Evolutionary conservation across 2,329 filamentous ascomycete species (phyloP), one percentile per base, ranked within the genome.

Genomic region (Aspergillus ruber): DNA sequence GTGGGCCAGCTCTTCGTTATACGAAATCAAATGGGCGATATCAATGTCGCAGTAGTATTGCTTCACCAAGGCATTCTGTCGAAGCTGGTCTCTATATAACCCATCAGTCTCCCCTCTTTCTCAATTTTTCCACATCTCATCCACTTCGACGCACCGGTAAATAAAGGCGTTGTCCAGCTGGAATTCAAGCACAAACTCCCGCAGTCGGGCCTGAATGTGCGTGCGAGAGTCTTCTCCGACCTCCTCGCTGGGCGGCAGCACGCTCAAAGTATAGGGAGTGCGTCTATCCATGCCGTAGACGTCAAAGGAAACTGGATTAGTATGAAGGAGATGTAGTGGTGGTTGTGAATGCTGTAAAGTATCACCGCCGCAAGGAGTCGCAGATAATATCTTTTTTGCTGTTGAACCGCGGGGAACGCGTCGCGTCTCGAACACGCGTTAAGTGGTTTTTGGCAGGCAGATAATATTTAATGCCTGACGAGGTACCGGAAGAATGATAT

Each of bases 41-140:
- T 98, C 90, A 65, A 98, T 82, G 67, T 98, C 91, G 74, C 93
- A 96, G 69, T 85, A 96, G 73, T 90, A 97, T 60, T 90, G 90
- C 67, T 95, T 93, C 38, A 95, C 78, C 1, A 97, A 80, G 6
- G 93, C 90, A 73, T 98, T 98, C 65, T 97, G 90, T 60, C 88
- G 83, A 50, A 98, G 81, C 71, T 97, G 93, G 62, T 97, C 91
- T 80, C 93, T 94, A 54, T 43, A 45, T 10, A 6, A 44, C 32
- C 17, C 33, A 39, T 52, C 47, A 47, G 29, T 52, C 17, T 25
- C 35, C 44, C 17, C 13, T 13, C n/a, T 15, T 21, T 18, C 21
- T 40, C 15, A 42, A 36, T 42, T 20, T 43, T 4, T 25, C 10
- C 13, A 15, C n/a, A 40, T 33, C 15, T 23, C 2, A 20, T 38